phyloP scores from a whole-genome alignment of 208 protist genomes.

The Leptomonas seymouri region DNA sequence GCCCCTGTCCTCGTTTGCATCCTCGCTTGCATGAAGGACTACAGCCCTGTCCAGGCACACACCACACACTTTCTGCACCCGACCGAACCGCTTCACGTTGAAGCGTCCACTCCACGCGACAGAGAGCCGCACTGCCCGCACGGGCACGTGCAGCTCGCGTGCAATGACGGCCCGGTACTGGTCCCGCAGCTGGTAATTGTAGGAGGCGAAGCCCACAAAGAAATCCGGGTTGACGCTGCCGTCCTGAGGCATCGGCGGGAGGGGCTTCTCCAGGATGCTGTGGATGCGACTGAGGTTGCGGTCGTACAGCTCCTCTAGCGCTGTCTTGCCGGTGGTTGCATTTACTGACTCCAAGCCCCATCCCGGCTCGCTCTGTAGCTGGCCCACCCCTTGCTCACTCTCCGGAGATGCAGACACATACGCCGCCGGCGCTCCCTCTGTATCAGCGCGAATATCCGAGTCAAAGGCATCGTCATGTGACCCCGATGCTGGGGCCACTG shows the following conservation, averaged over 20 bases:
- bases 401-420: not conserved
- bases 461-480: no score
- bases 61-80: conserved; percentile 81
- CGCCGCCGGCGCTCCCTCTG: not conserved
- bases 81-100: conserved; percentile 64
- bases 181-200: conserved; percentile 81
- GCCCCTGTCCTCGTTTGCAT: not conserved
- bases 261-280: conserved; percentile 62
- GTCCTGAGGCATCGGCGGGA: conserved; percentile 74
- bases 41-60: conserved; percentile 43
- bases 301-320: conserved; percentile 69
- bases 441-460: not conserved
- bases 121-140: conserved; percentile 71
- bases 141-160: conserved; percentile 52
- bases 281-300: conserved; percentile 58
- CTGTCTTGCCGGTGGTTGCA: conserved; percentile 52
- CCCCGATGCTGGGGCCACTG: no score
- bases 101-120: conserved; percentile 88
- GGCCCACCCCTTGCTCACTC: not conserved
- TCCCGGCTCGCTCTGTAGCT: conserved; percentile 11
- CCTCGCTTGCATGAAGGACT: conserved; percentile 1
- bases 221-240: conserved; percentile 79
- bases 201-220: conserved; percentile 84
- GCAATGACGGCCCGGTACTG: conserved; percentile 81
- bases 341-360: conserved; percentile 72